A percentile compares a stretch with the other conserved stretches of the same genome.
These are phyloP conservation scores for Aspergillus leporis DNA, from an alignment of 495 filamentous ascomycete species.

Conservation along the genomic window DNA sequence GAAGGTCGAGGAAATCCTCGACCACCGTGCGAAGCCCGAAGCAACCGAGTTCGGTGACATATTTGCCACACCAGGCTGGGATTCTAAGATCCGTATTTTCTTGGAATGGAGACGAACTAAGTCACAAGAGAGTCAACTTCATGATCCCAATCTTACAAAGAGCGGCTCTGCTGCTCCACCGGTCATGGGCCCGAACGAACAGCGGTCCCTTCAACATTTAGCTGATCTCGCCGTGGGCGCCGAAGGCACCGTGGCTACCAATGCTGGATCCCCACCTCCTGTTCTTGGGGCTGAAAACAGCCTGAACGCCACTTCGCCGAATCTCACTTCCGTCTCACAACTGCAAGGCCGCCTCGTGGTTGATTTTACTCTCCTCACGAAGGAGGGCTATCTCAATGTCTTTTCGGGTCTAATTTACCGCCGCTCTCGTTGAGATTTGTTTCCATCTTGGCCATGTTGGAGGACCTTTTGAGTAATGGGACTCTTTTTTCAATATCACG, in stretches of 20 bases:
- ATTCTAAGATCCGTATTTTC: conserved; percentile 49
- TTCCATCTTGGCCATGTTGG: neutral
- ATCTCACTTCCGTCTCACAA: conserved; percentile 28
- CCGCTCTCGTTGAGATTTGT: conserved; percentile 28
- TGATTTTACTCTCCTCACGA: conserved; percentile 47
- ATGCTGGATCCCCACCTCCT: conserved; percentile 36
- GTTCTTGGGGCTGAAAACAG: conserved; percentile 31
- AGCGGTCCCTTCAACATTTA: conserved; percentile 60
- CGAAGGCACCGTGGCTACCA: conserved; percentile 42
- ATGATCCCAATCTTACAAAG: conserved; percentile 31
- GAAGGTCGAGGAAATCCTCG: conserved; percentile 48
- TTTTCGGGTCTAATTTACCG: conserved; percentile 46
- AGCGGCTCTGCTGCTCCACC: conserved; percentile 31
- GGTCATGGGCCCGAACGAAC: conserved; percentile 48
- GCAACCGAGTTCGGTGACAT: conserved; percentile 38
- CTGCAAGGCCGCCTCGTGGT: conserved; percentile 39
- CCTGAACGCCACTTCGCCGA: conserved; percentile 30
- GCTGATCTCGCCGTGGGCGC: conserved; percentile 61
- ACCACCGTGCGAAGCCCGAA: conserved; percentile 35
- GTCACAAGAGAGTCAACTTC: conserved; percentile 40
- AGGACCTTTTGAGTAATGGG: neutral
- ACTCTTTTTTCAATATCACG: neutral
- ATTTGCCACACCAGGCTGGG: conserved; percentile 44
- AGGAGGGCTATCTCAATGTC: conserved; percentile 48
- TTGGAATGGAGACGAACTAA: conserved; percentile 46